Evolutionary conservation across 768 basidiomycete genomes (phyloP).

Genomic region (Pulveroboletus frians): DNA sequence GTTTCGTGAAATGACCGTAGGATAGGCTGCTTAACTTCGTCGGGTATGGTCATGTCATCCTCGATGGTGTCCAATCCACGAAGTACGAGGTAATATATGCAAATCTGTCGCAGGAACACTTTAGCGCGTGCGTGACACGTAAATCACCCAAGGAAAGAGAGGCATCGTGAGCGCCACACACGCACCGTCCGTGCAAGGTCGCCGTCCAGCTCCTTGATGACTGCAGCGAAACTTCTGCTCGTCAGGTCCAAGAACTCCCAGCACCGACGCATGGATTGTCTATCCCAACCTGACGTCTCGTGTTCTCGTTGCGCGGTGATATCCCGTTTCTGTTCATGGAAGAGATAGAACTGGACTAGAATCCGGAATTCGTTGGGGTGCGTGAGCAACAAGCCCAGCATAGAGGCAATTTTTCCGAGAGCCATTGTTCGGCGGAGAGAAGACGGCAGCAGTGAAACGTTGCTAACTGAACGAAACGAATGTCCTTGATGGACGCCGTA

Average conservation of each 20-base stretch:
- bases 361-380: conserved; percentile 82
- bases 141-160: not conserved
- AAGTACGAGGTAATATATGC: conserved; percentile 91
- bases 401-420: conserved; percentile 52
- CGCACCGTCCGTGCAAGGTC: conserved; percentile 89
- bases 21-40: conserved; percentile 79
- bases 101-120: conserved; percentile 53
- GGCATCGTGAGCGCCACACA: conserved; percentile 14
- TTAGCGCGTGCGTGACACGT: not conserved
- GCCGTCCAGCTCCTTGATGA: conserved; percentile 94
- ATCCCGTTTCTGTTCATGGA: conserved; percentile 76
- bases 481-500: not conserved
- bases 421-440: conserved; percentile 10
- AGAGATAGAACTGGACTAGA: conserved; percentile 78
- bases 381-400: conserved; percentile 64
- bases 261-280: conserved; percentile 79
- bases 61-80: conserved; percentile 96
- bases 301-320: conserved; percentile 73
- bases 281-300: conserved; percentile 80
- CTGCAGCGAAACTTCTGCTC: conserved; percentile 84
- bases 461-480: not conserved
- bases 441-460: not conserved
- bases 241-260: conserved; percentile 89
- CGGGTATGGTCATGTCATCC: conserved; percentile 95
- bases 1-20: conserved; percentile 78